These are phyloP conservation scores for Coemansia sp. DNA, from an alignment of 192 early-diverging fungal genomes.

Conservation along the genomic window DNA sequence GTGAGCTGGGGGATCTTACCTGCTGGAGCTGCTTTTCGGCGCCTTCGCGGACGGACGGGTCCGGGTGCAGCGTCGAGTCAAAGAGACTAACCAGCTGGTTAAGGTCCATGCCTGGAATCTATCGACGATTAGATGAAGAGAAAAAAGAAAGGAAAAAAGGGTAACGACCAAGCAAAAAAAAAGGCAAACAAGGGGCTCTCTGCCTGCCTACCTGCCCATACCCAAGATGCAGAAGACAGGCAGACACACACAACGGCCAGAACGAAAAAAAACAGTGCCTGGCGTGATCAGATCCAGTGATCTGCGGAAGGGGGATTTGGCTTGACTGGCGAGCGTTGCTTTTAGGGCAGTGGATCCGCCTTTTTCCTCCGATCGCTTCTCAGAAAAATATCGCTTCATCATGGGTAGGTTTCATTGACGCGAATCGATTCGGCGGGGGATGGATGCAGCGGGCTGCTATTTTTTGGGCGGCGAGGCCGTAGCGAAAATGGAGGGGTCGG, in stretches of 20 bases:
- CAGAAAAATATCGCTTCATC: too few species aligned
- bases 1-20: constrained; percentile 31
- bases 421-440: background rate
- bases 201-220: too few species aligned
- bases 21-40: constrained; percentile 78
- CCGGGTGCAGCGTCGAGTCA: constrained; percentile 71
- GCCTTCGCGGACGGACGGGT: constrained; percentile 69
- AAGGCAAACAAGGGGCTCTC: background rate
- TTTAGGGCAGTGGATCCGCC: too few species aligned
- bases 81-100: constrained; percentile 52
- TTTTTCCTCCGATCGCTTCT: too few species aligned
- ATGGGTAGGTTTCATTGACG: background rate
- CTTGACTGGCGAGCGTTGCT: too few species aligned
- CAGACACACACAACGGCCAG: background rate
- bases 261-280: background rate
- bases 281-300: too few species aligned
- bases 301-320: too few species aligned
- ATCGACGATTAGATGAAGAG: background rate
- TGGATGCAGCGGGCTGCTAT: constrained; percentile 11
- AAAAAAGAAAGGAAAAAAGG: background rate
- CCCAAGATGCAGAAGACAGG: background rate
- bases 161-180: background rate
- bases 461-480: background rate
- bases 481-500: background rate
- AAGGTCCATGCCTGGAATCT: constrained; percentile 24